Percentiles rank a stretch among this genome's conserved stretches.
Conservation (phyloP, 306 rosid species). For the Sphenostylis stenocarpa region DNA sequence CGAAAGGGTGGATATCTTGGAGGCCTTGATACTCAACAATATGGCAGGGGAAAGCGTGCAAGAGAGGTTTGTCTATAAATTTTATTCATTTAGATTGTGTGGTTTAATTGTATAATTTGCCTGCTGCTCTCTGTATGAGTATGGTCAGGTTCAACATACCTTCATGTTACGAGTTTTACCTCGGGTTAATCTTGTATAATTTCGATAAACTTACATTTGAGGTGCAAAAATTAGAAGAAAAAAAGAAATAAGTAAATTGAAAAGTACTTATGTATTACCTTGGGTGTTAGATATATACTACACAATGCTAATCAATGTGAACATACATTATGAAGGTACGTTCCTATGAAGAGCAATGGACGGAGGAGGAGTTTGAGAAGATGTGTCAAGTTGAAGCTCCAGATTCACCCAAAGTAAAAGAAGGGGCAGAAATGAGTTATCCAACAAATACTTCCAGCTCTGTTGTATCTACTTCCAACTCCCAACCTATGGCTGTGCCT, state of each 20-base stretch:
- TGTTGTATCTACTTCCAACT: slow-evolving; percentile 40
- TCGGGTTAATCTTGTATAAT: background rate
- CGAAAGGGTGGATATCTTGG: slow-evolving; percentile 71
- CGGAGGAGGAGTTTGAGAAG: slow-evolving; percentile 98
- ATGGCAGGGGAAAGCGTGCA: slow-evolving; percentile 97
- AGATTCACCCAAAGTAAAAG: slow-evolving; percentile 69
- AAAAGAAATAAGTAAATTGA: slow-evolving; percentile 13
- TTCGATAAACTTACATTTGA: background rate
- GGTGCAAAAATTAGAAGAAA: background rate
- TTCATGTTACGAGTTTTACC: background rate
- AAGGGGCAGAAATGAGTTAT: slow-evolving; percentile 42
- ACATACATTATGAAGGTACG: slow-evolving; percentile 67
- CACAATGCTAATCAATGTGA: background rate
- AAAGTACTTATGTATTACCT: background rate
- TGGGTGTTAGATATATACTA: background rate
- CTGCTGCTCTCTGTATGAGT: background rate
- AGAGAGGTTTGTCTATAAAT: slow-evolving; percentile 79
- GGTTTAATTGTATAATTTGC: background rate
- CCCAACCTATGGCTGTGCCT: slow-evolving; percentile 46
- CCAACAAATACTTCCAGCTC: slow-evolving; percentile 47
- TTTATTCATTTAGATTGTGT: slow-evolving; percentile 13
- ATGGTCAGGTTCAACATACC: background rate
- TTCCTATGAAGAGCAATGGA: slow-evolving; percentile 98
- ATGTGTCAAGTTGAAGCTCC: slow-evolving; percentile 83
- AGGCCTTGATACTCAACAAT: slow-evolving; percentile 80